These are phyloP conservation scores for Pyronema omphalodes DNA, from an alignment of 495 filamentous ascomycete genomes.

Conservation along the genomic window DNA sequence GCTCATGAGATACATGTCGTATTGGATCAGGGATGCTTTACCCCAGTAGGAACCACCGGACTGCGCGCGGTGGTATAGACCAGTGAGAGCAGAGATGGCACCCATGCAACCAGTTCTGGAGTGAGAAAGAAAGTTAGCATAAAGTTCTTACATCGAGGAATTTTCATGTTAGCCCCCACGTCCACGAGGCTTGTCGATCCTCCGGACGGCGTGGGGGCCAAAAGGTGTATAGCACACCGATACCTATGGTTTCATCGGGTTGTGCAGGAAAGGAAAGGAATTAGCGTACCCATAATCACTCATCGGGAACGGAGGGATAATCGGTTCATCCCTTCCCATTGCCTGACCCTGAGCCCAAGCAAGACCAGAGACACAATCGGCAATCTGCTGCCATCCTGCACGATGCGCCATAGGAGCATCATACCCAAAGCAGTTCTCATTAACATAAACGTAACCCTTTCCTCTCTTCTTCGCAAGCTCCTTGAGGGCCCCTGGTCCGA, in stretches of 20 bases:
- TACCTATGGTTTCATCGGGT: no score
- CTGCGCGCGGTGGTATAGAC: slow-evolving; percentile 42
- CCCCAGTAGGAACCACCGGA: slow-evolving; percentile 47
- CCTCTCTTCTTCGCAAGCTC: slow-evolving; percentile 27
- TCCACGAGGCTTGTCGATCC: neutral
- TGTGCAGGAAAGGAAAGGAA: no score
- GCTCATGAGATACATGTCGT: slow-evolving; percentile 47
- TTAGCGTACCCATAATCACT: slow-evolving; percentile 44
- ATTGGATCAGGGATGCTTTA: slow-evolving; percentile 45
- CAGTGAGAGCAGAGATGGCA: slow-evolving; percentile 42
- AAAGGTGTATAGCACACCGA: no score
- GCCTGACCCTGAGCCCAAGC: slow-evolving; percentile 57
- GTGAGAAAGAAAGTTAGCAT: slow-evolving; percentile 23
- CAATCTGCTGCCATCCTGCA: slow-evolving; percentile 42
- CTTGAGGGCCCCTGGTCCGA: slow-evolving; percentile 30
- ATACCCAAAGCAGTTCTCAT: slow-evolving; percentile 54
- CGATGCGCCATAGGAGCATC: slow-evolving; percentile 32
- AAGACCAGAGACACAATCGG: slow-evolving; percentile 42
- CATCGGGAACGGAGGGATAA: slow-evolving; percentile 68
- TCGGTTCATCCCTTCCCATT: slow-evolving; percentile 50
- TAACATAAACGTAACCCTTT: slow-evolving; percentile 48
- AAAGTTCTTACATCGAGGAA: no score
- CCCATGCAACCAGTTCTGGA: slow-evolving; percentile 38
- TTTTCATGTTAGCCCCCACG: no score
- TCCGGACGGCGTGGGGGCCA: neutral